These are phyloP conservation scores for Flaveria robusta DNA, from an alignment of 129 eudicot species.

Conservation along the genomic window DNA sequence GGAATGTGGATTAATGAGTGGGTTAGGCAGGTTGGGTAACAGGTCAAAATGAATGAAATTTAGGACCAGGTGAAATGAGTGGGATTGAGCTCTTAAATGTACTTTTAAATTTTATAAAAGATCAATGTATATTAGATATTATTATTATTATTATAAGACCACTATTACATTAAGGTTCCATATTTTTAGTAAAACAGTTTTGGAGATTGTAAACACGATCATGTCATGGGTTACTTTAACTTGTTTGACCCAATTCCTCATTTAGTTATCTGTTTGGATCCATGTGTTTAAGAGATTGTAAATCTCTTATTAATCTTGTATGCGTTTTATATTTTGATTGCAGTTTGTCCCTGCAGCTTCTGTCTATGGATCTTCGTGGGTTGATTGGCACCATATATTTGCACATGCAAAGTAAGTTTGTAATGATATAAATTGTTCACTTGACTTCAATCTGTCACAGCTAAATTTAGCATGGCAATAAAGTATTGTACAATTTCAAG, in stretches of 20 bases:
- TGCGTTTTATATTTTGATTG: conserved; percentile 16
- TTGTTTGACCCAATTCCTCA: not conserved
- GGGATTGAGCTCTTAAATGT: not conserved
- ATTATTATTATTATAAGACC: not conserved
- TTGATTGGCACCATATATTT: conserved; percentile 74
- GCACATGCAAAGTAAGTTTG: conserved; percentile 67
- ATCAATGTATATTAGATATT: not conserved
- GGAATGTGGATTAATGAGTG: not conserved
- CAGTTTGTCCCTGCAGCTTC: conserved; percentile 86
- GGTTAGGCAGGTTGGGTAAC: not conserved
- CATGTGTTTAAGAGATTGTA: not conserved
- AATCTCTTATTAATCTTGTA: not conserved
- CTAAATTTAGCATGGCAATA: not conserved
- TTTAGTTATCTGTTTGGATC: not conserved
- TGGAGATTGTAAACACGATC: not conserved
- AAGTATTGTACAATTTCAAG: not conserved
- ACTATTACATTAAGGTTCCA: not conserved
- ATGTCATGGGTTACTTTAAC: not conserved
- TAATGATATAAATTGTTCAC: conserved; percentile 16
- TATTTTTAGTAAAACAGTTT: not conserved
- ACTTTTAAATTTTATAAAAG: not conserved
- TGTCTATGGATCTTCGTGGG: conserved; percentile 79
- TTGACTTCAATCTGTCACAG: conserved; percentile 16
- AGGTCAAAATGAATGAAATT: too few species aligned
- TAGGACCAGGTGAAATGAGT: too few species aligned